Conservation (phyloP, 169 alveolate species). For the Eimeria falciformis region DNA sequence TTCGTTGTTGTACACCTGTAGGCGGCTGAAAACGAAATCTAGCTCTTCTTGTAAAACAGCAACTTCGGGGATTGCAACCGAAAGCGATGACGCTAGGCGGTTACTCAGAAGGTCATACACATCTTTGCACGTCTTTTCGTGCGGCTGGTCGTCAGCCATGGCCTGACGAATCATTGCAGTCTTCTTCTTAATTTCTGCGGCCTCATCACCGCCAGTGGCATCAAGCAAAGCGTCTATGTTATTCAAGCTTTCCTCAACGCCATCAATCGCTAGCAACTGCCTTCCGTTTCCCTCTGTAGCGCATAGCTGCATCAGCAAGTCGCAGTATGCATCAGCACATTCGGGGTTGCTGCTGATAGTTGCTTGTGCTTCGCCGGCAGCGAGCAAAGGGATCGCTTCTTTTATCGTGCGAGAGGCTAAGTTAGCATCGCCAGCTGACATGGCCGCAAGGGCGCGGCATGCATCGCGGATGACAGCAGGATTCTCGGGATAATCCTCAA, state of each 20-base stretch:
- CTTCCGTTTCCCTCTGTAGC: slow-evolving; percentile 76
- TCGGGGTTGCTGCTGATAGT: slow-evolving; percentile 64
- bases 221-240: slow-evolving; percentile 49
- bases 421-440: slow-evolving; percentile 75
- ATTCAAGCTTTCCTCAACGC: slow-evolving; percentile 69
- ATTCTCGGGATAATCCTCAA: slow-evolving; percentile 74
- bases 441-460: slow-evolving; percentile 75
- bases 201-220: slow-evolving; percentile 59
- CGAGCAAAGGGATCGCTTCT: slow-evolving; percentile 74
- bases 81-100: slow-evolving; percentile 68
- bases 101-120: slow-evolving; percentile 71
- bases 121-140: slow-evolving; percentile 78
- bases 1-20: slow-evolving; percentile 72
- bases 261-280: slow-evolving; percentile 70
- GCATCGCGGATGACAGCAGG: slow-evolving; percentile 72
- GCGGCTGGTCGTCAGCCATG: slow-evolving; percentile 79
- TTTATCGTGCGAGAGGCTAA: slow-evolving; percentile 74
- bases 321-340: slow-evolving; percentile 76
- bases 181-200: slow-evolving; percentile 63
- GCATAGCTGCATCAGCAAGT: slow-evolving; percentile 71
- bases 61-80: slow-evolving; percentile 74
- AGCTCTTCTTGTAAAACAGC: slow-evolving; percentile 75
- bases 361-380: slow-evolving; percentile 75
- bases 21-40: slow-evolving; percentile 69
- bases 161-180: slow-evolving; percentile 79